Evolutionary conservation across 1,284 basidiomycete species (phyloP), one percentile per base, ranked within the genome.

Genomic region (Abortiporus biennis): DNA sequence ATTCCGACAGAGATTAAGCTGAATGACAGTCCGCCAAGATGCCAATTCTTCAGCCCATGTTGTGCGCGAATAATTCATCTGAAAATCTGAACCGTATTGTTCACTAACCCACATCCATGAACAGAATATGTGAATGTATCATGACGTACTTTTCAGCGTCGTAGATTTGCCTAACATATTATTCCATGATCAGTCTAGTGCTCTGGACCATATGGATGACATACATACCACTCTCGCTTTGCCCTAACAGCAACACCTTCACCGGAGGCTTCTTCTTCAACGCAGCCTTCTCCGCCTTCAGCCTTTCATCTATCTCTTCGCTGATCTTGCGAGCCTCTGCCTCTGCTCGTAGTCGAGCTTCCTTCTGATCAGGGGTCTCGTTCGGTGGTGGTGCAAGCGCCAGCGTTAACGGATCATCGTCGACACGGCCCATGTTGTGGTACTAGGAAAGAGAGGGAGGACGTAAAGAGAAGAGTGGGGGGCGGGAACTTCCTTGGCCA

Each of bases 1-100:
- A 49, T 80, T 82, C 46, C 82, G 76, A 44, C 85, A 71, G 57
- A 88, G 74, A 57, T 88, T 81, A 57, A 88, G 74, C 54, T 81
- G 80, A 50, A 89, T 79, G 48, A 89, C 80, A 6, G 74, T 66
- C 15, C 81, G 75, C 86, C 86, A 88, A 23, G 81, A 74, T 3
- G 69, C 63, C 38, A 76, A 76, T 52, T 87, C 81, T 47, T 79
- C 74, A 3, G 70, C 68, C 78, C 85, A 84, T 54, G 81, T 75
- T 40, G 70, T 67, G 21, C 68, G 68, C 15, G 84, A 78, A 51
- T 84, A 83, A 3, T 74, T 74, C 2, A 88, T 60, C 52, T 85
- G 82, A 53, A 87, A 88, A 58, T 87, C 82, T 80, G 30, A n/a
- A n/a, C 11, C 16, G 13, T n/a, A 11, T 27, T 30, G 31, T 31